Evolutionary conservation across 75 land plant species (phyloP).

Genomic region (Gnetum montanum): DNA sequence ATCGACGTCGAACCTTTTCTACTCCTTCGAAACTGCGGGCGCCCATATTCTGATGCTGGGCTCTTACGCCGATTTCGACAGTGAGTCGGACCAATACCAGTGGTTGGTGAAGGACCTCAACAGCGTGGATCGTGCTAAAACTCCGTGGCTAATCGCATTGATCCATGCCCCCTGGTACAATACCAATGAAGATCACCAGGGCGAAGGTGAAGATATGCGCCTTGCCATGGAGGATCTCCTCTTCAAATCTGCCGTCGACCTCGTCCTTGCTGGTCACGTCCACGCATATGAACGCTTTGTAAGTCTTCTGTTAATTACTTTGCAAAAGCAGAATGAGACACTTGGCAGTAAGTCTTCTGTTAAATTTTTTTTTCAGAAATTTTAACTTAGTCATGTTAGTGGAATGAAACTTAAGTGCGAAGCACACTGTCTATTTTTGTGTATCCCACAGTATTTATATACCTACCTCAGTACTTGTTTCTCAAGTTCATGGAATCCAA

Average conservation of each 20-base stretch:
- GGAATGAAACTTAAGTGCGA: too few relatives aligned
- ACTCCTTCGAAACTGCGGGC: conserved; percentile 77
- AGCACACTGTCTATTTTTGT: too few relatives aligned
- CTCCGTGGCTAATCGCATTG: conserved; percentile 84
- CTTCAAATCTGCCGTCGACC: conserved; percentile 57
- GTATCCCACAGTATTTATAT: too few relatives aligned
- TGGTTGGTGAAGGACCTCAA: conserved; percentile 73
- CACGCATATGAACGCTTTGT: conserved; percentile 98
- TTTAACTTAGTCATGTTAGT: too few relatives aligned
- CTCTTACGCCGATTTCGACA: conserved; percentile 63
- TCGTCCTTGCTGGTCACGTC: conserved; percentile 92
- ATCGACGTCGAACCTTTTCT: conserved; percentile 68
- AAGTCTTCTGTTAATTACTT: conserved; percentile 9
- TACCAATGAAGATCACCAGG: conserved; percentile 77
- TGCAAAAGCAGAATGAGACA: too few relatives aligned
- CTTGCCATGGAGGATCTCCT: conserved; percentile 68
- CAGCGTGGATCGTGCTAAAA: conserved; percentile 55
- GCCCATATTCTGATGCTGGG: conserved; percentile 84
- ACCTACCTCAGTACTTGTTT: too few relatives aligned
- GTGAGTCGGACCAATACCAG: conserved; percentile 49
- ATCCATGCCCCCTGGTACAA: conserved; percentile 97
- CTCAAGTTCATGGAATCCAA: too few relatives aligned
- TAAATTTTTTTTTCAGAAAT: too few relatives aligned
- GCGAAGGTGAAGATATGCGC: conserved; percentile 85
- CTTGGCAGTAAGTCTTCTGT: too few relatives aligned